Evolutionary conservation across 192 early-diverging fungal species (phyloP), one percentile per base, ranked within the genome.

Genomic region (Allomyces javanicus): DNA sequence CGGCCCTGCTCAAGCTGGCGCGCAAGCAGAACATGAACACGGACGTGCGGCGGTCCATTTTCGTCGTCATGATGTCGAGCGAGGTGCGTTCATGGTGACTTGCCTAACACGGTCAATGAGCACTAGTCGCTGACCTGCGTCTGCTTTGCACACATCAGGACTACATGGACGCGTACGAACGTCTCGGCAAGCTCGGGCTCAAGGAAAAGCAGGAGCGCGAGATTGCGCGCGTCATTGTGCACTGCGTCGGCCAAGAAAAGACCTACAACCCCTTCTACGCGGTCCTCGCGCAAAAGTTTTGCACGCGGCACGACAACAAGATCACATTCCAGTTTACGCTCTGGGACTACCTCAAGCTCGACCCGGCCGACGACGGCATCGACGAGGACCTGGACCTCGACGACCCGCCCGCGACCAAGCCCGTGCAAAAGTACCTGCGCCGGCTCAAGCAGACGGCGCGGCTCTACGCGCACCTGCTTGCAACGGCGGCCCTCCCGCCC

Each of bases 1-100:
- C 83, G 61, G 77, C 87, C 63, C 76, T 99, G 62, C 66, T 96
- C 61, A 75, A 79, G 61, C 72, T 95, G 33, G 94, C 96, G 25
- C 76, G 82, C 22, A 77, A 84, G 67, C 89, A 93, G 72, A 87
- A 89, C 67, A 96, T 99, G 93, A 97, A 95, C 79, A 99, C 96
- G 9, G 96, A 97, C 69, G 79, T 96, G 23, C 80, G 94, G 25
- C 74, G 89, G 67, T 89, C 83, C 69, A 89, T 99, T 67, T 99
- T 99, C 80, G 81, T 97, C 21, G 83, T 85, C 9, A 73, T 97
- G 40, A 90, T 97, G 85, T 85, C 86, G 74, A 87, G 87, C 72
- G 92, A 94, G 72, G 86, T 86, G 72, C 55, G 70, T 67, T 14
- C 21, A 24, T 25, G 62, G n/a, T 43, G 27, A 65, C 25, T 61